Conservation (phyloP, 495 filamentous ascomycete genomes). For the Amorphotheca resinae region DNA sequence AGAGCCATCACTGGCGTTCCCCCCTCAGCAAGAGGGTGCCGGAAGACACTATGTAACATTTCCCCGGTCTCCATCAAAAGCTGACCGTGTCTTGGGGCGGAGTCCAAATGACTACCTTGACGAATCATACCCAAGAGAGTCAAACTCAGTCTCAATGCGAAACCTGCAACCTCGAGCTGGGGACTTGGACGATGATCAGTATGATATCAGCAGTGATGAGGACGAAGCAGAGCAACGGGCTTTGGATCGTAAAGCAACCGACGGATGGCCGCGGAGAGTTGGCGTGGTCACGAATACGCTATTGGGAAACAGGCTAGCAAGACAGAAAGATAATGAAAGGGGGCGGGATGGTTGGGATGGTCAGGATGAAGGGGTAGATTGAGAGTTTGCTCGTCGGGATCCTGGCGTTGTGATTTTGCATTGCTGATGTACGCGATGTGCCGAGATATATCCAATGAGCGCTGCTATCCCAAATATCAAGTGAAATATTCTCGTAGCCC, state of each 20-base stretch:
- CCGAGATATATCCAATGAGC: too few species aligned
- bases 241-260: constrained; percentile 11
- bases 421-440: too few species aligned
- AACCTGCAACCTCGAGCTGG: constrained; percentile 14
- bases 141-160: constrained; percentile 22
- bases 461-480: too few species aligned
- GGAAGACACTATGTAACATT: constrained; percentile 19
- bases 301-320: constrained; percentile 17
- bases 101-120: constrained; percentile 22
- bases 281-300: constrained; percentile 19
- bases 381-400: too few species aligned
- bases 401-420: too few species aligned
- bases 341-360: constrained; percentile 20
- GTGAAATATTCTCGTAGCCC: too few species aligned
- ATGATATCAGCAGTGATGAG: constrained; percentile 21
- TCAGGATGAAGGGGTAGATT: constrained; percentile 19
- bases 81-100: constrained; percentile 26
- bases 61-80: constrained; percentile 20
- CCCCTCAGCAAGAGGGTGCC: constrained; percentile 12
- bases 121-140: constrained; percentile 1
- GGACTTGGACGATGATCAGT: constrained; percentile 7
- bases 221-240: constrained; percentile 17
- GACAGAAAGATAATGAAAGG: constrained; percentile 17
- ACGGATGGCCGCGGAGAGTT: constrained; percentile 18
- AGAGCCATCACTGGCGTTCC: constrained; percentile 11